Conservation (phyloP, 2,329 filamentous ascomycete species). For the Trichoderma sp. region DNA sequence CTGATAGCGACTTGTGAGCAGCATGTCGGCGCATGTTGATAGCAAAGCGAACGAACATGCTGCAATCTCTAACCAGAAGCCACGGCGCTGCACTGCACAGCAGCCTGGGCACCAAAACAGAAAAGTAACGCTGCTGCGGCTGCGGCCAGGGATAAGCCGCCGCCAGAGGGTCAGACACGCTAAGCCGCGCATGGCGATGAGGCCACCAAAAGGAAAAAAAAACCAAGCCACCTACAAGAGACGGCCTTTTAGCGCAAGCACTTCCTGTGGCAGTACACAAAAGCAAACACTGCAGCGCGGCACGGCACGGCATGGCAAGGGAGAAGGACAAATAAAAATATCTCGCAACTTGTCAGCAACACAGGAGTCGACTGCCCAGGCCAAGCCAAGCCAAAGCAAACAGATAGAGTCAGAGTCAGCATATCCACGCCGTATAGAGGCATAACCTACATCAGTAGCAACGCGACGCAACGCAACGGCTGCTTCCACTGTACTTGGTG, state of each 20-base stretch:
- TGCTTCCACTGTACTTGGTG: not conserved
- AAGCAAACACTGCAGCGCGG: not conserved
- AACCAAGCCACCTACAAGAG: conserved; percentile 13
- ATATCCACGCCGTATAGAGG: not conserved
- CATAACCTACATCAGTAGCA: not conserved
- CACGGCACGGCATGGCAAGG: not conserved
- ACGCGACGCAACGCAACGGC: too few species aligned
- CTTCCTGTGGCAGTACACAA: not conserved
- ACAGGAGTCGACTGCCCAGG: not conserved
- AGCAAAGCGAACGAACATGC: not conserved
- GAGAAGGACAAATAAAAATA: not conserved
- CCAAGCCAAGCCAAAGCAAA: not conserved
- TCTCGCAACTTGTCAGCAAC: not conserved
- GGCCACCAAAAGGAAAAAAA: conserved; percentile 7
- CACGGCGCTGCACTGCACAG: not conserved
- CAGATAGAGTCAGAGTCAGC: not conserved
- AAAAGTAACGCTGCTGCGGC: not conserved
- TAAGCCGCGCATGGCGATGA: conserved; percentile 18
- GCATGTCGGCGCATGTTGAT: not conserved
- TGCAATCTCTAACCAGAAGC: not conserved
- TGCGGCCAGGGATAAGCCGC: conserved; percentile 17
- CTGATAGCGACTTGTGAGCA: not conserved
- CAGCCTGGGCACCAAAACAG: conserved; percentile 14
- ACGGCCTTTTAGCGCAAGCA: not conserved
- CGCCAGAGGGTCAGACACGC: conserved; percentile 10